Evolutionary conservation across 441 rosid species (phyloP), one percentile per base, ranked within the genome.

Genomic region (Erysimum cheiri): DNA sequence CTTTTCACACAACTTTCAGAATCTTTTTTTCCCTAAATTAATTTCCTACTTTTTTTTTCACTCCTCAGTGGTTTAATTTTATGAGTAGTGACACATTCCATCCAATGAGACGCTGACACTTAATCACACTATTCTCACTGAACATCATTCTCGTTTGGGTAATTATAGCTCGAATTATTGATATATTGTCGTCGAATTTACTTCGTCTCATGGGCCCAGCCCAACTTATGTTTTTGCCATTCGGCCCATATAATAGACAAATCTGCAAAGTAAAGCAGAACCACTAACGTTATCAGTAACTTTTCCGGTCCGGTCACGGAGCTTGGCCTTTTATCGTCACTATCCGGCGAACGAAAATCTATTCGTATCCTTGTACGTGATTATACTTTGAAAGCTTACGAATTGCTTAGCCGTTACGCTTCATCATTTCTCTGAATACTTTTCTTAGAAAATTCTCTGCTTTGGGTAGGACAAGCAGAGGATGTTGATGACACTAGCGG

Each of bases 261-360:
- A 46, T 71, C 57, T 58, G 46, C 55, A 50, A 26, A 58, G 15
- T 12, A 19, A 19, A 19, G 46, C 37, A 49, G n/a, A n/a, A 52
- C 67, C 71, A 65, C 66, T 33, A 15, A 47, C 73, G 10, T 71
- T 47, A 54, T 61, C 64, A 32, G 14, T 35, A 28, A 28, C 32
- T 32, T 60, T 41, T 44, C 59, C 77, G 71, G 76, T 52, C 77
- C 64, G 64, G 46, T 60, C 78, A 74, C 73, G 14, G 78, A 54
- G 60, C 74, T 61, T 35, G 10, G 26, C 26, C 29, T 37, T 49
- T 54, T 29, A 14, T 69, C 78, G 9, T 62, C 48, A 64, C 2
- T 62, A 60, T 19, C 70, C 78, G 74, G 68, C 77, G 35, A 9
- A 28, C 70, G 15, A 29, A 32, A 43, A 24, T 44, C 46, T 67